phyloP scores from a whole-genome alignment of 1,284 basidiomycete species.

The Cryptococcus maquisensis region DNA sequence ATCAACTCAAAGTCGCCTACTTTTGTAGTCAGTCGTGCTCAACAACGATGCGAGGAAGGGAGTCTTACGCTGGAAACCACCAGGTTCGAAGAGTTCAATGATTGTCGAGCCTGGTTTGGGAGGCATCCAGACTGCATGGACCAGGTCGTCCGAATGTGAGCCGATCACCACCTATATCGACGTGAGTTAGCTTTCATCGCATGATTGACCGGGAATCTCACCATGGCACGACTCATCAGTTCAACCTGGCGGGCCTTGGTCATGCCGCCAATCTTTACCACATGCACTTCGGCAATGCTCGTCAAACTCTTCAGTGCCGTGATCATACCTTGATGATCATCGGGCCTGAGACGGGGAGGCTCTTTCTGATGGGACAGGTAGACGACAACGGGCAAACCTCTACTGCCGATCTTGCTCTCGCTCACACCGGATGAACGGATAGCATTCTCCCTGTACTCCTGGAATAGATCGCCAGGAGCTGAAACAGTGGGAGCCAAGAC shows the following conservation, averaged over 20 bases:
- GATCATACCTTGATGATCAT: conserved; percentile 28
- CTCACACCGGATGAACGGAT: conserved; percentile 25
- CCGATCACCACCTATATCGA: conserved; percentile 30
- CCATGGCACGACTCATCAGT: conserved; percentile 31
- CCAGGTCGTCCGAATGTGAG: conserved; percentile 31
- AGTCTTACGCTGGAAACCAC: conserved; percentile 28
- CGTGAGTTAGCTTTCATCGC: background rate
- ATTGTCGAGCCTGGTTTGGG: conserved; percentile 20
- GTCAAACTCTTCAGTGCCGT: conserved; percentile 34
- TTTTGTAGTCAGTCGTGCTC: background rate
- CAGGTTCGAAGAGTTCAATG: conserved; percentile 26
- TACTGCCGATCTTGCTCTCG: conserved; percentile 9
- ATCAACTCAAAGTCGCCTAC: conserved; percentile 35
- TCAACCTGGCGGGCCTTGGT: conserved; percentile 29
- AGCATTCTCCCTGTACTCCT: conserved; percentile 29
- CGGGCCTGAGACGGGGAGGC: conserved; percentile 20
- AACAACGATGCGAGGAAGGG: background rate
- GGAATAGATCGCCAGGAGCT: conserved; percentile 28
- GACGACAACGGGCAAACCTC: conserved; percentile 38
- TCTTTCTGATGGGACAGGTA: conserved; percentile 32
- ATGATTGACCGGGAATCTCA: conserved; percentile 4
- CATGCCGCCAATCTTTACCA: conserved; percentile 31
- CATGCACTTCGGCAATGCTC: conserved; percentile 40
- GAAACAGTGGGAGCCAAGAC: conserved; percentile 22
- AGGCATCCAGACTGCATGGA: conserved; percentile 36